These are phyloP conservation scores for Parafenestella ontariensis DNA, from an alignment of 2,329 filamentous ascomycete species.

Conservation along the genomic window DNA sequence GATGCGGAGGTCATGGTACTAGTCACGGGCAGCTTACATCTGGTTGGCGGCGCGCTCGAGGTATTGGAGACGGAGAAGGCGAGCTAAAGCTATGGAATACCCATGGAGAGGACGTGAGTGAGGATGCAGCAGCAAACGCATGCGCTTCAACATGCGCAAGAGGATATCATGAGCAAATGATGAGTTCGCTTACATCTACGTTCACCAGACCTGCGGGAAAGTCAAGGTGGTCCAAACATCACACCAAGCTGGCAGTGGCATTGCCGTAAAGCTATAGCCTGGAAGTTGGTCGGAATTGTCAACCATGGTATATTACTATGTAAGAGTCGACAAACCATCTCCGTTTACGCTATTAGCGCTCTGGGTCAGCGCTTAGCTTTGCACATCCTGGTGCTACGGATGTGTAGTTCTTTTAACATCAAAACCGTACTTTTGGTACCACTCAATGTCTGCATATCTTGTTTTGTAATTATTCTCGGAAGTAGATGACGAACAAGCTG, in stretches of 20 bases:
- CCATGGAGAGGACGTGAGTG: constrained; percentile 10
- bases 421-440: too few relatives aligned
- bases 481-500: not conserved
- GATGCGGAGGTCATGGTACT: constrained; percentile 65
- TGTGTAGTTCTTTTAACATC: too few relatives aligned
- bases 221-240: too few relatives aligned
- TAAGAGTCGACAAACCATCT: not conserved
- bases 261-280: not conserved
- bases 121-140: not conserved
- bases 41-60: constrained; percentile 80
- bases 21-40: constrained; percentile 83
- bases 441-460: too few relatives aligned
- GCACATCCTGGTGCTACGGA: too few relatives aligned
- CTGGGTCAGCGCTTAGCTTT: too few relatives aligned
- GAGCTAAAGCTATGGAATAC: constrained; percentile 22
- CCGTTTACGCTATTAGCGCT: too few relatives aligned
- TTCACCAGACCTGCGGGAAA: too few relatives aligned
- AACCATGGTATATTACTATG: not conserved
- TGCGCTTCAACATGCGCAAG: constrained; percentile 31
- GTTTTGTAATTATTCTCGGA: too few relatives aligned
- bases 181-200: too few relatives aligned
- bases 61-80: constrained; percentile 63
- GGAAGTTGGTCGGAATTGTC: not conserved
- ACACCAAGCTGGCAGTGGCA: too few relatives aligned
- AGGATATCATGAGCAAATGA: not conserved